Conservation (phyloP, 495 filamentous ascomycete genomes). For the Parathielavia hyrcaniae region DNA sequence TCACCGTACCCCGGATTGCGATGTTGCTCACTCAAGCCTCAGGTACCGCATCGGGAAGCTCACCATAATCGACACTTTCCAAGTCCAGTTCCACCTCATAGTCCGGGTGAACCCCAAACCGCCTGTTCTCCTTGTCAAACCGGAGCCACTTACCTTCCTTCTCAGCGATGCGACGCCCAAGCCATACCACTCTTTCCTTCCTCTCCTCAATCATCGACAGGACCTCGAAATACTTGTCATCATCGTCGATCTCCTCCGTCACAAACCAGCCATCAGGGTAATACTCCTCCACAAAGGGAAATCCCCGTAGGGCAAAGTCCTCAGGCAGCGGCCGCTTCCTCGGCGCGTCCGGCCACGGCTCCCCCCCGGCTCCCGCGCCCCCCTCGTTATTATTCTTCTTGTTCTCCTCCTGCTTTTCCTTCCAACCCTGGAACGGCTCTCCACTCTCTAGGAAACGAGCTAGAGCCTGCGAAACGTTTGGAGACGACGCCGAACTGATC, state of each 20-base stretch:
- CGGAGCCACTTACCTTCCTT: constrained; percentile 31
- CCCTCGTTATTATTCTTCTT: neutral
- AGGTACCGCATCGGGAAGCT: constrained; percentile 25
- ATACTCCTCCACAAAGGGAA: constrained; percentile 62
- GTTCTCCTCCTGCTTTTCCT: neutral
- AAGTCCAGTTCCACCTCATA: constrained; percentile 27
- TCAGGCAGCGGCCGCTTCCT: constrained; percentile 61
- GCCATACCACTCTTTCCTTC: constrained; percentile 67
- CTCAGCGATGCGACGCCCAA: constrained; percentile 54
- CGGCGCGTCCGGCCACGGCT: constrained; percentile 2
- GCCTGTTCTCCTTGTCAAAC: constrained; percentile 29
- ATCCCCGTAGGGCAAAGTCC: constrained; percentile 73
- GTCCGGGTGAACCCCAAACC: constrained; percentile 31
- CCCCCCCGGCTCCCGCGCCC: too few relatives aligned
- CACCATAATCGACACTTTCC: constrained; percentile 24
- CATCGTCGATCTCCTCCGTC: constrained; percentile 60
- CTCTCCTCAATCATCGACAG: constrained; percentile 58
- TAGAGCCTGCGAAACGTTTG: constrained; percentile 1
- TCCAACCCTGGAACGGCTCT: neutral
- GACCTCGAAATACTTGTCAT: constrained; percentile 66
- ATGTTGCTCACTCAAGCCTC: too few relatives aligned
- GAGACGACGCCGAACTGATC: constrained; percentile 24
- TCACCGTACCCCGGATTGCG: too few relatives aligned
- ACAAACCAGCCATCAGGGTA: constrained; percentile 67
- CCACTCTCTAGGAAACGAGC: neutral